Percentiles rank a stretch among this genome's conserved stretches.
phyloP scores from a whole-genome alignment of 768 basidiomycete genomes.

The Coprinopsis strossmayeri region DNA sequence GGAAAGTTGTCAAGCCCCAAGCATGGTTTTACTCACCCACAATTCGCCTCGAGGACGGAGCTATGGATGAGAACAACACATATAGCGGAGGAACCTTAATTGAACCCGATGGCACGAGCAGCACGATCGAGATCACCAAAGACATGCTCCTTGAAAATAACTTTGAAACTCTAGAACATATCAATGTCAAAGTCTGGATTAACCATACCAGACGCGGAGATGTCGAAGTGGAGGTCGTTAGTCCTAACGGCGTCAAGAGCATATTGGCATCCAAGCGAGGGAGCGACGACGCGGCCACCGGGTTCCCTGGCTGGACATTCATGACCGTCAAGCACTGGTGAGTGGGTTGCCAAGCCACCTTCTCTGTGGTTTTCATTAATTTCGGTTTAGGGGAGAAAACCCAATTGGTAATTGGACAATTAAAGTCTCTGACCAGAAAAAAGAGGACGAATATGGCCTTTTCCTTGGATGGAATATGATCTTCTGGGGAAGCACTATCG shows the following conservation, averaged over 20 bases:
- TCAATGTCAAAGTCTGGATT: constrained; percentile 92
- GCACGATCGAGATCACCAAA: constrained; percentile 58
- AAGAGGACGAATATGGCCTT: constrained; percentile 45
- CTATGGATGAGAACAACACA: constrained; percentile 43
- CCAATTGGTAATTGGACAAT: constrained; percentile 90
- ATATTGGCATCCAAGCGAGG: constrained; percentile 69
- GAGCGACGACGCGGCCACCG: constrained; percentile 56
- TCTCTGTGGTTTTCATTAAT: constrained; percentile 14
- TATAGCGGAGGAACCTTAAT: constrained; percentile 67
- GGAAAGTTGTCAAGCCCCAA: constrained; percentile 91
- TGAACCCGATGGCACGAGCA: constrained; percentile 52
- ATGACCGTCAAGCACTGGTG: constrained; percentile 98
- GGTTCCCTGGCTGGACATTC: constrained; percentile 95
- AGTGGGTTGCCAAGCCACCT: constrained; percentile 2
- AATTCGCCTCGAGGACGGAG: constrained; percentile 57
- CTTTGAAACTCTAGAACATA: constrained; percentile 84
- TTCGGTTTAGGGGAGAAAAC: constrained; percentile 73
- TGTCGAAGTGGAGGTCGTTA: constrained; percentile 83
- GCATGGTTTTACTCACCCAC: constrained; percentile 79
- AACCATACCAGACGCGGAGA: constrained; percentile 83
- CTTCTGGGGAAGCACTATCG: constrained; percentile 85
- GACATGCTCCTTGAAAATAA: constrained; percentile 67
- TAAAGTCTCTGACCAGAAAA: constrained; percentile 73
- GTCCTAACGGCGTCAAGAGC: constrained; percentile 82
- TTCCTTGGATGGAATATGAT: constrained; percentile 92